A percentile compares a stretch with the other conserved stretches of the same genome.
Conservation (phyloP, 2,329 filamentous ascomycete genomes). For the Calonectria hawksworthii region DNA sequence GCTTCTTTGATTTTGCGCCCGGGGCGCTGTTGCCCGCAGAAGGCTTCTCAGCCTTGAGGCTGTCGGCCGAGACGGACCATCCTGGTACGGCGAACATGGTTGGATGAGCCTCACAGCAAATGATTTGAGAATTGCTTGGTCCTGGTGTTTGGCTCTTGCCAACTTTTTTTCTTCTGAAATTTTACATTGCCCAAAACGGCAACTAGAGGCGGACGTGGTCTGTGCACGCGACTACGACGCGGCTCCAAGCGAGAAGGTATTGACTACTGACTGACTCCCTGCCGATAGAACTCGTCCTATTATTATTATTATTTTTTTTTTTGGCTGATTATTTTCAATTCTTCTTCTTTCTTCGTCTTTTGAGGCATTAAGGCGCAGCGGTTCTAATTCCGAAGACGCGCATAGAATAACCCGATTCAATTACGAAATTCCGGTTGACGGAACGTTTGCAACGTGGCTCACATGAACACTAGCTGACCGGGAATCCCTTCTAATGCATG, state of each 20-base stretch:
- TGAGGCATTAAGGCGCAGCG: neutral
- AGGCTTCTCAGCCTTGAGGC: conserved; percentile 77
- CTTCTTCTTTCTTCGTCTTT: neutral
- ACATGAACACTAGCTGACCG: neutral
- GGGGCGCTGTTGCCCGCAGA: conserved; percentile 50
- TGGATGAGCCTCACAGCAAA: neutral
- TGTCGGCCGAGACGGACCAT: conserved; percentile 84
- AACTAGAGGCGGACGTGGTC: conserved; percentile 3
- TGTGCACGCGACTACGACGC: neutral
- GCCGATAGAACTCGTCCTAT: neutral
- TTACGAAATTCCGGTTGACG: neutral
- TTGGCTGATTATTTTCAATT: neutral
- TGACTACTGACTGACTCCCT: neutral
- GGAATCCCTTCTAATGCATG: conserved; percentile 1
- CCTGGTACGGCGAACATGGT: conserved; percentile 93
- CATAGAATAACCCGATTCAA: neutral
- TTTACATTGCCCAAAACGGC: conserved; percentile 6
- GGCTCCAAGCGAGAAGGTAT: neutral
- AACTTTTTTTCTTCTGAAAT: conserved; percentile 23
- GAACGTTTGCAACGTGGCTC: neutral
- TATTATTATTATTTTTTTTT: neutral
- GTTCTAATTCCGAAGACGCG: neutral
- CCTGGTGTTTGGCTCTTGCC: conserved; percentile 21
- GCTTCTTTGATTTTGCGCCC: conserved; percentile 69
- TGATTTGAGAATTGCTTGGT: conserved; percentile 22